Conservation (phyloP, 805 yeast genomes). For the Candida ipomoeae region DNA sequence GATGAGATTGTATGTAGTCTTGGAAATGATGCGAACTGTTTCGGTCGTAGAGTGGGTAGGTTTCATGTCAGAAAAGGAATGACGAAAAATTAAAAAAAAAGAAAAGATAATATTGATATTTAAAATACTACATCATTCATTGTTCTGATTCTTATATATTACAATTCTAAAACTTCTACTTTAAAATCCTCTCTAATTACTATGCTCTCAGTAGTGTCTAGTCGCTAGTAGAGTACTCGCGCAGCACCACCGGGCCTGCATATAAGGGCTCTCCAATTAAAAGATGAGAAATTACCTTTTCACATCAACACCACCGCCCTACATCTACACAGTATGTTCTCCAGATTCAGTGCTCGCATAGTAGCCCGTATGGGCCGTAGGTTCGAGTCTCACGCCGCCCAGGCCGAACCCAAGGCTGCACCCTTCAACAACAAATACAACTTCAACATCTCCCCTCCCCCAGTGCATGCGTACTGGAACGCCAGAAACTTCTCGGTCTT, state of each 20-base stretch:
- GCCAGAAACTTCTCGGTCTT: conserved; percentile 33
- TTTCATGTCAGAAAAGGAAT: too few relatives aligned
- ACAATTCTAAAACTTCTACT: background rate
- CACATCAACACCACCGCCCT: conserved; percentile 1
- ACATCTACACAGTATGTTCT: conserved; percentile 21
- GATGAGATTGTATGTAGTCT: background rate
- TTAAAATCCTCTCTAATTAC: background rate
- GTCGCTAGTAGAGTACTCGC: background rate
- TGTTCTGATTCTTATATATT: background rate
- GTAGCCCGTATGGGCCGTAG: conserved; percentile 24
- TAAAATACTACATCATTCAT: too few relatives aligned
- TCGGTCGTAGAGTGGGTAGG: background rate
- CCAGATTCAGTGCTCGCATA: conserved; percentile 23
- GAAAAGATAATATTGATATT: too few relatives aligned
- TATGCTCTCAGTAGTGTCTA: background rate
- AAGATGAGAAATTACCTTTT: conserved; percentile 12
- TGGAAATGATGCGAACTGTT: background rate
- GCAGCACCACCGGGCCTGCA: conserved; percentile 1
- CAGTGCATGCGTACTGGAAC: conserved; percentile 44
- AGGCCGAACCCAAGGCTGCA: conserved; percentile 19
- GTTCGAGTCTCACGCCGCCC: conserved; percentile 25
- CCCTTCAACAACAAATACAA: conserved; percentile 40
- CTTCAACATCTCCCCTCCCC: conserved; percentile 43
- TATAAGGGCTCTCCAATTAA: conserved; percentile 11
- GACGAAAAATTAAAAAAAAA: too few relatives aligned